Evolutionary conservation across 805 yeast species (phyloP).

Genomic region (Wickerhamiella spandovensis): DNA sequence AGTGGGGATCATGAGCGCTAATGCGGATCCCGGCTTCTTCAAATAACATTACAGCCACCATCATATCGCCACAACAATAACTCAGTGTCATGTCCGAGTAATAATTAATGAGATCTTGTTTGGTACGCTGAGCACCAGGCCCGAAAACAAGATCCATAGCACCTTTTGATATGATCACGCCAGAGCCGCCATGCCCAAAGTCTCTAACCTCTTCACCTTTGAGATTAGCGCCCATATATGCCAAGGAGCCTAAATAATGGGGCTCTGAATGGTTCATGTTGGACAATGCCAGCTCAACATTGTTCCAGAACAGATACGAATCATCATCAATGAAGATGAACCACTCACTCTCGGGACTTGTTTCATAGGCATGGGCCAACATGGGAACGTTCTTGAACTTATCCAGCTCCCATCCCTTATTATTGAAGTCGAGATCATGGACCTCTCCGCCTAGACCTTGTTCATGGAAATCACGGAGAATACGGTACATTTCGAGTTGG

Average conservation of each 20-base stretch:
- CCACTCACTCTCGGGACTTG: conserved; percentile 24
- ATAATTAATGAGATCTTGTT: conserved; percentile 7
- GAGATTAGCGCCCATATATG: background rate
- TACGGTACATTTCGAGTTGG: conserved; percentile 19
- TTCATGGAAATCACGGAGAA: conserved; percentile 15
- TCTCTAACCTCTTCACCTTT: background rate
- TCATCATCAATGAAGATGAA: conserved; percentile 27
- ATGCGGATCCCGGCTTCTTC: conserved; percentile 16
- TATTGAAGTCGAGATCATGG: conserved; percentile 6
- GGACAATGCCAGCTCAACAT: conserved; percentile 16
- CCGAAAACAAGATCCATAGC: conserved; percentile 20
- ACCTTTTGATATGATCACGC: conserved; percentile 23
- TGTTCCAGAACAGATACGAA: conserved; percentile 22
- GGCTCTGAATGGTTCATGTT: conserved; percentile 19
- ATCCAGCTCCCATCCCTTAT: conserved; percentile 26
- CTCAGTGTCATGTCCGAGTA: conserved; percentile 15
- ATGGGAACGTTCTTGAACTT: conserved; percentile 28
- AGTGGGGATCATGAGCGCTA: conserved; percentile 4
- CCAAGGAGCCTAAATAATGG: conserved; percentile 23
- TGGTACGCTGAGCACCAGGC: background rate
- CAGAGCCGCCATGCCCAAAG: conserved; percentile 31
- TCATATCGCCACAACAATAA: conserved; percentile 27
- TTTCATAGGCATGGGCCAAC: conserved; percentile 24
- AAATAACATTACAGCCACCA: conserved; percentile 22
- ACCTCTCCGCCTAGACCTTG: conserved; percentile 17